Evolutionary conservation across 2,329 filamentous ascomycete genomes (phyloP), one percentile per base, ranked within the genome.

Genomic region (Cordyceps tenuipes): DNA sequence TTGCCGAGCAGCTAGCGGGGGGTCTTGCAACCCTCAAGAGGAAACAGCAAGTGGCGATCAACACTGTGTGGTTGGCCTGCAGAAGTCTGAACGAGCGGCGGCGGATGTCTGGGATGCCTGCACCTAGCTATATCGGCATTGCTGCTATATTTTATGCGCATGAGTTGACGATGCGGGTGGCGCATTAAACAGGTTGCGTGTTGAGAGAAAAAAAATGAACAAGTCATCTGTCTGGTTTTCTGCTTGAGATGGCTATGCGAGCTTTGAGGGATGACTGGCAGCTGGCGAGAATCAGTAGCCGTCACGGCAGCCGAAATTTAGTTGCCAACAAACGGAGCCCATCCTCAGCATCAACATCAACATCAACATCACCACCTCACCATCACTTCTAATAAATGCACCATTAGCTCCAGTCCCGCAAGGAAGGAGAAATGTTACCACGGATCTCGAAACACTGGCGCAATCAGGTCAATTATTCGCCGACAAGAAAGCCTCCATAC

Each of bases 301-400:
- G 44, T 26, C 17, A 31, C 5, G 17, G n/a, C 10, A 21, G 43
- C 26, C 5, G 29, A 34, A 13, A 8, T 3, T 29, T 29, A 17
- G n/a, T n/a, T n/a, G n/a, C 56, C 44, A 51, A 44, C 56, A 50
- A 51, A 58, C 48, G 48, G n/a, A 46, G n/a, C n/a, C 9, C 13
- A n/a, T n/a, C n/a, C n/a, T n/a, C n/a, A n/a, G n/a, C n/a, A 6
- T 3, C 46, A 58, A 9, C 17, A 44, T 23, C 36, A 29, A 1
- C 29, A 29, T 29, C 29, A 29, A 8, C 29, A 29, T 29, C 29
- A 29, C 29, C 29, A 29, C 29, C 34, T 9, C 31, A 41, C n/a
- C 31, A 34, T 10, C 29, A 3, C n/a, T n/a, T 29, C 4, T 43
- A 36, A 57, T 57, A 31, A 36, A 57, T 57, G 44, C 54, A 31